Evolutionary conservation across 2,329 filamentous ascomycete genomes (phyloP), one percentile per base, ranked within the genome.

Genomic region (Neofusicoccum parvum): DNA sequence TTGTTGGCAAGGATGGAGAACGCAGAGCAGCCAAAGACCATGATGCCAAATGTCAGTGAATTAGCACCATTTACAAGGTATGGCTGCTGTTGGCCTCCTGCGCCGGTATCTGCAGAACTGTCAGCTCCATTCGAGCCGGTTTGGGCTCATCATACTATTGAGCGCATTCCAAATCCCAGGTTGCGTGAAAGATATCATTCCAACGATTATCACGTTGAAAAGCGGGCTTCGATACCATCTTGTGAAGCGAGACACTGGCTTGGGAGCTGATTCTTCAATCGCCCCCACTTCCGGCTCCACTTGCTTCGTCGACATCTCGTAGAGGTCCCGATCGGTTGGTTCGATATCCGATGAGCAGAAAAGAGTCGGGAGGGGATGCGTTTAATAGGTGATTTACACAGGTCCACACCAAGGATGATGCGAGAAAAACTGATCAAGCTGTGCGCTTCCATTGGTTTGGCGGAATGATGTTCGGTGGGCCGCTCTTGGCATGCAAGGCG

Each of bases 111-210:
- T 58, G 23, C 14, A 32, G 14, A 20, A 32, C 11, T 12, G 53
- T 58, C 2, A 58, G 53, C 23, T n/a, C 14, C 6, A 10, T 27
- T 43, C 11, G 37, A 43, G 12, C 3, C 9, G 27, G 20, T 20
- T 32, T 27, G 7, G 20, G 20, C 5, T 34, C 6, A 10, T 14
- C 53, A 1, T 45, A 71, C 58, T 76, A 73, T 63, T 74, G 15
- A 83, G 71, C 2, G 81, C 81, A 66, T 80, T 82, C 80, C 81
- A 83, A n/a, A 83, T 81, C 1, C 81, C 81, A 0, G 80, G 80
- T 45, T 81, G 80, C 0, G 79, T 80, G 69, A 83, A 83, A 2
- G 77, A 78, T 23, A 78, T 78, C 56, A 79, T 66, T 23, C 81
- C 81, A 7, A 82, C 78, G n/a, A 83, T 64, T 49, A 82, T 79